Percentiles rank a stretch among this genome's conserved stretches.
Evolutionary conservation across 176 grass and related monocot genomes (phyloP).

Genomic region (Oryza glumipatula): DNA sequence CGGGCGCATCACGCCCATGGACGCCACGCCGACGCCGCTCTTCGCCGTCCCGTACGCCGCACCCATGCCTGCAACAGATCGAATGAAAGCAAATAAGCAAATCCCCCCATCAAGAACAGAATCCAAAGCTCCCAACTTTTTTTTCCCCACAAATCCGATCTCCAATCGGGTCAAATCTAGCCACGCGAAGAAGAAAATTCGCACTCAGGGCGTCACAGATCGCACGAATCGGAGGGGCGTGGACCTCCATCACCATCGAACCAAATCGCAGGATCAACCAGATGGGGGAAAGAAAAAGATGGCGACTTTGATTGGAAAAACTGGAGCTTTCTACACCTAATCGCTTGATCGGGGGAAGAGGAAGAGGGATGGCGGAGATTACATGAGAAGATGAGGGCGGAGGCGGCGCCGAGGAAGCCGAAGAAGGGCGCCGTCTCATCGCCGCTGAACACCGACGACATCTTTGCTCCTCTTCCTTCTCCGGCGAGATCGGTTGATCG

Average conservation of each 20-base stretch:
- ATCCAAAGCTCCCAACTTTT: not conserved
- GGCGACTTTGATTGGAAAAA: not conserved
- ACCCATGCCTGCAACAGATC: slow-evolving; percentile 71
- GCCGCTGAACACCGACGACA: slow-evolving; percentile 91
- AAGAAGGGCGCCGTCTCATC: slow-evolving; percentile 99
- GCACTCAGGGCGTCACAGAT: not conserved
- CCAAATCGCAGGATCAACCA: not conserved
- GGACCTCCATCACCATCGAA: not conserved
- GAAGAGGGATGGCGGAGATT: not conserved
- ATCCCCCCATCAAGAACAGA: not conserved
- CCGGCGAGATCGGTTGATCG: not conserved
- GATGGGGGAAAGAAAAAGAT: not conserved
- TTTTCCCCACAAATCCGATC: not conserved
- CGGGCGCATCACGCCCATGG: slow-evolving; percentile 98
- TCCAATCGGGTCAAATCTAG: not conserved
- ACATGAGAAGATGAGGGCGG: slow-evolving; percentile 97
- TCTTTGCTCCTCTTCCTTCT: slow-evolving; percentile 17
- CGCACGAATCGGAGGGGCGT: not conserved
- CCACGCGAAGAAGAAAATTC: not conserved
- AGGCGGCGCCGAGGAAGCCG: slow-evolving; percentile 97
- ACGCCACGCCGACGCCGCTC: slow-evolving; percentile 98
- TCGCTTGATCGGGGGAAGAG: not conserved
- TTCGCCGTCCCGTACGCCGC: slow-evolving; percentile 97
- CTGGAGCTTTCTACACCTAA: not conserved
- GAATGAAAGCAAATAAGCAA: not conserved